Evolutionary conservation across 768 basidiomycete species (phyloP), one percentile per base, ranked within the genome.

Genomic region (Lactarius sanguifluus): DNA sequence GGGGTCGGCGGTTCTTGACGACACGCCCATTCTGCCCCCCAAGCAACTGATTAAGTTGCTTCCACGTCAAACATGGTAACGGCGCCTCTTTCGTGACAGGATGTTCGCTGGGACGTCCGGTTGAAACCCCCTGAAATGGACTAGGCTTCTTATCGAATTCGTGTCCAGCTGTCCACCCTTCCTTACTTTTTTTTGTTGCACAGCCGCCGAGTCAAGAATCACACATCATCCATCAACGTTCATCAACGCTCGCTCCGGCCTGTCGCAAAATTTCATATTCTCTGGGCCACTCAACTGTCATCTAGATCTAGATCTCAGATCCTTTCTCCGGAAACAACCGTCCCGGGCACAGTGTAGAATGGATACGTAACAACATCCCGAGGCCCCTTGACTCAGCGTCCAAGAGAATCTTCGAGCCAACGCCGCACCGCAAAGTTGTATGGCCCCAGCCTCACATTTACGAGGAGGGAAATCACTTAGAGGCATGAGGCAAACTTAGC

Each of bases 1-100:
- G 66, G 66, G 66, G 66, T 67, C 66, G 66, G 66, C 66, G 66
- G 66, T 60, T 67, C 66, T 67, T 64, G 66, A 55, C 66, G 64
- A 67, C 66, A 38, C 45, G 34, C 52, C 61, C 66, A 63, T 67
- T 64, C 41, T 45, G 58, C 41, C 43, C 43, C 61, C 34, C 62
- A 54, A 63, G 55, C 66, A 67, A 59, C 66, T 67, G 66, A 67
- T 67, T 64, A 64, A 67, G 66, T 67, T 67, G 62, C 66, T 60
- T 64, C 62, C 66, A 67, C 62, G 66, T 67, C 66, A 67, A 67
- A 64, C 62, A 38, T 59, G 66, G 66, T 52, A 43, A 55, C 62
- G 57, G 66, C 62, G 62, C 62, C 8, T 67, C 59, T 52, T 54
- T 50, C 20, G 56, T 67, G 62, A 64, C 57, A 64, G 43, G 43